Conservation (phyloP, 164 flowering plant species). For the Stephania japonica region DNA sequence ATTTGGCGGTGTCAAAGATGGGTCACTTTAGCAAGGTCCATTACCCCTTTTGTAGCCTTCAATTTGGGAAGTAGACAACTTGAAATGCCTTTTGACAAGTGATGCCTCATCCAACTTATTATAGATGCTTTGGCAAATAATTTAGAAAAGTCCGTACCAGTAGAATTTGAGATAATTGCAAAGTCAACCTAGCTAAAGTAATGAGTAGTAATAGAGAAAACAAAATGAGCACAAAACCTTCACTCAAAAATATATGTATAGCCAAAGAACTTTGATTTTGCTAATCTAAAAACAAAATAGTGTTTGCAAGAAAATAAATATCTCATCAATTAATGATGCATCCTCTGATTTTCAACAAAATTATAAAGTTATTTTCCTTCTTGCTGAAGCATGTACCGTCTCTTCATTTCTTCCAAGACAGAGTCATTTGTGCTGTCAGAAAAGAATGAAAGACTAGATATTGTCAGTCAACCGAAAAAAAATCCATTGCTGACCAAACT, state of each 20-base stretch:
- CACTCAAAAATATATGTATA: not conserved
- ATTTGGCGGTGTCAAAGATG: too few species aligned
- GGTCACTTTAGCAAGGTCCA: too few species aligned
- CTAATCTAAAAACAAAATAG: not conserved
- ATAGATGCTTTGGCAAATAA: too few species aligned
- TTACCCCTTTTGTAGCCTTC: too few species aligned
- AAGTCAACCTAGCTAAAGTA: not conserved
- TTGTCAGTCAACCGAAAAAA: not conserved
- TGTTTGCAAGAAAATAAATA: not conserved
- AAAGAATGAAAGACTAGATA: not conserved
- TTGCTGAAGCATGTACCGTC: slow-evolving; percentile 54
- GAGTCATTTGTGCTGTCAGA: slow-evolving; percentile 32
- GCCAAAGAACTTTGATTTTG: not conserved
- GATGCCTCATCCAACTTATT: too few species aligned
- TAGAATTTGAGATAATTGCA: not conserved
- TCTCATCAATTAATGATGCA: not conserved
- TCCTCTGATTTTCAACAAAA: not conserved
- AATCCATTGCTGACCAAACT: not conserved
- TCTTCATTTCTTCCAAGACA: slow-evolving; percentile 88
- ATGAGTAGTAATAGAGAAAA: not conserved
- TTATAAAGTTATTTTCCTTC: slow-evolving; percentile 24
- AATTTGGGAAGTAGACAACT: too few species aligned
- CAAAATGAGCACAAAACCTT: not conserved
- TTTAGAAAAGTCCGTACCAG: too few species aligned
- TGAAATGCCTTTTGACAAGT: too few species aligned